These are phyloP conservation scores for Populus trichocarpa DNA, from an alignment of 441 rosid species.

Conservation along the genomic window DNA sequence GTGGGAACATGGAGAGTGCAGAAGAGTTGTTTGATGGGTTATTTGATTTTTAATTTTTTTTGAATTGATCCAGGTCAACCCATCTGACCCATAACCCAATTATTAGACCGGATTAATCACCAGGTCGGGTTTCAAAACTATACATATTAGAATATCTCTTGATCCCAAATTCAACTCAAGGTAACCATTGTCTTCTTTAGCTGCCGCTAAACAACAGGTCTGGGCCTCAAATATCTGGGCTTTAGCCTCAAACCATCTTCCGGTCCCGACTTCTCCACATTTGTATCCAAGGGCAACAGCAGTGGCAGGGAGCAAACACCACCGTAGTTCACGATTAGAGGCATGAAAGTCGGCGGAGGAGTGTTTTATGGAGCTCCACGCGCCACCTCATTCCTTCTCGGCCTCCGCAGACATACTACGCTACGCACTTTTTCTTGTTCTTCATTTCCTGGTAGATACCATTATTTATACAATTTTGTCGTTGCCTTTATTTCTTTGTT, in stretches of 20 bases:
- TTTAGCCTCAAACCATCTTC: background rate
- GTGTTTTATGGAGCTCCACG: slow-evolving; percentile 35
- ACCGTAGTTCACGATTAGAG: background rate
- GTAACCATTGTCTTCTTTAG: too few species aligned
- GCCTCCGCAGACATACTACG: slow-evolving; percentile 19
- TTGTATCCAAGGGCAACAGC: background rate
- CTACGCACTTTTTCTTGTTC: slow-evolving; percentile 30
- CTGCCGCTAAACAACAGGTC: background rate
- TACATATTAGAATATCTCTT: too few species aligned
- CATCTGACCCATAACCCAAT: too few species aligned
- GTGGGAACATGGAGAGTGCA: too few species aligned
- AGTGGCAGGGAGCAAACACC: background rate
- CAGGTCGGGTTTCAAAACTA: too few species aligned
- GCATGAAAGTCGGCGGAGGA: slow-evolving; percentile 41
- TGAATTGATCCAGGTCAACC: too few species aligned
- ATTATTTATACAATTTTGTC: background rate
- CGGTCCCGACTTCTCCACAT: background rate
- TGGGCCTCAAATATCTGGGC: background rate
- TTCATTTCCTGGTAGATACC: slow-evolving; percentile 35
- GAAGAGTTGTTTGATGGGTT: too few species aligned
- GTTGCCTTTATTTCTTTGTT: background rate
- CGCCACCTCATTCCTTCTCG: slow-evolving; percentile 26
- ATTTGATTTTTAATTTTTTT: too few species aligned
- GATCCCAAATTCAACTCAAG: too few species aligned
- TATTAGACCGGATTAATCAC: too few species aligned